Base-by-base conservation (phyloP, 306 rosid species). In the Acacia confusa region DNA sequence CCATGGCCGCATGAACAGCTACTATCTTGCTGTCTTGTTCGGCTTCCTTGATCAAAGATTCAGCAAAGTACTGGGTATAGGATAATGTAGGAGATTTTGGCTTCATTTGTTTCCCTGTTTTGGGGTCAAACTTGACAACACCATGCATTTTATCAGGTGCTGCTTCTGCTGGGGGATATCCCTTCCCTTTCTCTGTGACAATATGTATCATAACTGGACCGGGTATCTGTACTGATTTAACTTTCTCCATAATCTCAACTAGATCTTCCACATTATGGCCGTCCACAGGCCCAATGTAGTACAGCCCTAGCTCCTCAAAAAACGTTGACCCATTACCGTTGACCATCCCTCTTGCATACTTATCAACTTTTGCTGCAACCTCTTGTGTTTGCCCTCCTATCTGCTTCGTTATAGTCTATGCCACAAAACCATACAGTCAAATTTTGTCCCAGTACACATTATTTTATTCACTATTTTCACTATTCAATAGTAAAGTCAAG, bases 1-100 rank as follows among this genome's bases (percentile, higher is more conserved):
- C 94, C 97, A 93, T 93, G 80, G 97, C 96, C 32, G 97, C 96
- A 12, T 93, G 96, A 74, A 93, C 87, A 55, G 89, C 95, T 27
- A 93, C 92, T 8, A 93, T 86, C 79, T 87, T 91, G 15, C 82
- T 86, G 55, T 93, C 97, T 32, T 50, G 30, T 85, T 91, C 94
- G 2, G 97, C 97, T 88, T 89, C 97, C 77, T 87, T 89, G 43
- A 93, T 89, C 41, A 93, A 85, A 19, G 97, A 88, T 67, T 93
- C 92, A 25, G 89, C 92, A 60, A 93, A 90, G 88, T 90, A 91
- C 74, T 66, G 96, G 48, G 91, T 93, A 65, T 90, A 91, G 16
- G 92, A 4, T 40, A 87, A 88, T 9, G 94, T 91, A 4, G 91
- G 4, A 45, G 92, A 74, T 84, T 90, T 90, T 70, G 85, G 0